A percentile compares a stretch with the other conserved stretches of the same genome.
Conservation (phyloP, 2,329 filamentous ascomycete genomes). For the Fusarium tuaranense region DNA sequence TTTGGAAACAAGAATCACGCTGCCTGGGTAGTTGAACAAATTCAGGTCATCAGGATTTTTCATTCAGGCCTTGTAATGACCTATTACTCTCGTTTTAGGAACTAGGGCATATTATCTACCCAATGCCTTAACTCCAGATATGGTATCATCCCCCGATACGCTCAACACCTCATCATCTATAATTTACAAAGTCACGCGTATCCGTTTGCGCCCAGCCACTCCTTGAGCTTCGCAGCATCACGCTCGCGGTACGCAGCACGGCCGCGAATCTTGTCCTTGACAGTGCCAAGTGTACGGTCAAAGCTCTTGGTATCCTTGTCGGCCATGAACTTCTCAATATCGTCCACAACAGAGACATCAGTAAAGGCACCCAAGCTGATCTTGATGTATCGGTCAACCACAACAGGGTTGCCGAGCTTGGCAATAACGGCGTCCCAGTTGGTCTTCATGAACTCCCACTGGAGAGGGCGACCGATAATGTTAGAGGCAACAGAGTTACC, state of each 20-base stretch:
- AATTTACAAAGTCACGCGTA: slow-evolving; percentile 54
- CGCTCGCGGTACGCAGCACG: slow-evolving; percentile 85
- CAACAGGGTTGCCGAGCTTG: slow-evolving; percentile 84
- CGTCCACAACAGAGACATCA: slow-evolving; percentile 74
- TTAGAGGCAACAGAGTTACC: slow-evolving; percentile 80
- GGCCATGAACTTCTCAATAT: slow-evolving; percentile 88
- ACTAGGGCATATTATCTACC: slow-evolving; percentile 5
- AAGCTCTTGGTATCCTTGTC: slow-evolving; percentile 88
- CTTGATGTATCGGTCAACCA: slow-evolving; percentile 90
- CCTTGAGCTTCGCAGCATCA: slow-evolving; percentile 77
- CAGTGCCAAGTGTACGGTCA: slow-evolving; percentile 86
- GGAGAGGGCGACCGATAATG: slow-evolving; percentile 74
- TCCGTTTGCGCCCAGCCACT: slow-evolving; percentile 76
- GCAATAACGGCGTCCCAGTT: slow-evolving; percentile 82
- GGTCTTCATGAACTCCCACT: slow-evolving; percentile 88
- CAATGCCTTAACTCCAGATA: not conserved
- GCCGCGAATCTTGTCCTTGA: slow-evolving; percentile 86
- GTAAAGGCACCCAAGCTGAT: slow-evolving; percentile 83
- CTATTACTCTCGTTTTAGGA: not conserved
- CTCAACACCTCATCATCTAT: slow-evolving; percentile 25
- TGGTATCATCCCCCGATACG: slow-evolving; percentile 4
- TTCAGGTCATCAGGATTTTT: not conserved
- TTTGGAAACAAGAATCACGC: not conserved
- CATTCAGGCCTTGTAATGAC: not conserved
- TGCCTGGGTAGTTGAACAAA: not conserved